Percentiles rank a stretch among this genome's conserved stretches.
Evolutionary conservation across 2,329 filamentous ascomycete genomes (phyloP).

Genomic region (Ceratocystis lukuohia): DNA sequence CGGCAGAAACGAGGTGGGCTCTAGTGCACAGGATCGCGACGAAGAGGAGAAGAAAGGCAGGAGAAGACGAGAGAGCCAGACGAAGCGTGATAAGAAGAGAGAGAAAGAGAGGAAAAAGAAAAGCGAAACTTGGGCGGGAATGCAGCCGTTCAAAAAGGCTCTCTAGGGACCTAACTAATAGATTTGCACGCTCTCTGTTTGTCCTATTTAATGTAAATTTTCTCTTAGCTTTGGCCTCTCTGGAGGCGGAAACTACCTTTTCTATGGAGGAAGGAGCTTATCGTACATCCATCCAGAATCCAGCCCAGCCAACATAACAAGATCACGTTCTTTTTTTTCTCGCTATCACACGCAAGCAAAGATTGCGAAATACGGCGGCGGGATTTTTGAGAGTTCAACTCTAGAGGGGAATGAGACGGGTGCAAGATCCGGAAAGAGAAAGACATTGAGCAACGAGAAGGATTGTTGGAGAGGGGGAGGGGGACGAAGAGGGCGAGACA

Average conservation of each 20-base stretch:
- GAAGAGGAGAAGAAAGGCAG: not conserved
- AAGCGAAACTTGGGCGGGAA: not conserved
- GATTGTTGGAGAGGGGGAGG: not conserved
- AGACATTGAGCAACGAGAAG: not conserved
- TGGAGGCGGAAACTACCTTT: not conserved
- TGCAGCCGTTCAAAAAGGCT: not conserved
- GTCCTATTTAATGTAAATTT: not conserved
- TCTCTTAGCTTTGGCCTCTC: not conserved
- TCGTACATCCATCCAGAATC: not conserved
- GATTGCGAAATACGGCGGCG: not conserved
- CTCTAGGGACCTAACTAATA: not conserved
- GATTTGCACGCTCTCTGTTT: not conserved
- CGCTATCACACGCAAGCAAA: not conserved
- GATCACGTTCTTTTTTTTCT: not conserved
- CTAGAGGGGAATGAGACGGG: not conserved
- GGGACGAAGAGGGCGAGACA: slow-evolving; percentile 14
- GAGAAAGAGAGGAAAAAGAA: not conserved
- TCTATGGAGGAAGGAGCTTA: not conserved
- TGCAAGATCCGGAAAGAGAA: not conserved
- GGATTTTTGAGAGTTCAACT: too few relatives aligned
- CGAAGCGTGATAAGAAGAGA: not conserved
- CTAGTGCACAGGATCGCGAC: too few relatives aligned
- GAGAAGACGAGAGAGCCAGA: not conserved
- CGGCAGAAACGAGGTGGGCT: too few relatives aligned
- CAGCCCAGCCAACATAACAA: not conserved